Base-by-base conservation (phyloP, 1,139 yeast species). In the Diutina sp. region DNA sequence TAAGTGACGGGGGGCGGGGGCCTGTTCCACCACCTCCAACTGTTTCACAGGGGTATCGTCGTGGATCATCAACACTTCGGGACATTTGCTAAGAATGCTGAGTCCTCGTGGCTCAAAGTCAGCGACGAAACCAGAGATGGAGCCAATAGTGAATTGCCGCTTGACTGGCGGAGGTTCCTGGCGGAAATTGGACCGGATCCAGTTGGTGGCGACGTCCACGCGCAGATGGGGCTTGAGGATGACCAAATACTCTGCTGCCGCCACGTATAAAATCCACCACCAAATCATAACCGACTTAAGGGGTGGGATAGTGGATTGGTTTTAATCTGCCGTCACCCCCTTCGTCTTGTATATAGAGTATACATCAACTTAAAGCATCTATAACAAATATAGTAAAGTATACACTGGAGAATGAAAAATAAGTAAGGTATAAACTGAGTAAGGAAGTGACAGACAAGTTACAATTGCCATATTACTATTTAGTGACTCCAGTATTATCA, bases 1-100 rank as follows among this genome's bases (percentile, higher is more conserved):
- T 58, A 87, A 71, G 64, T 87, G 95, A 54, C 89, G 69, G 0
- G 95, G 91, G 0, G 90, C 85, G 57, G 76, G 70, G 16, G 67
- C 64, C 61, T 82, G 85, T 0, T 70, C 72, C 32, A 66, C 67
- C 5, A 67, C 61, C 1, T 71, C 73, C 56, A 73, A 77, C 0
- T 86, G 81, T 54, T 74, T 71, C 21, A 86, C 72, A 1, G 69
- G 64, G 5, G 80, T 69, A 67, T 87, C 90, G 14, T 83, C 84
- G 0, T 84, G 79, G 2, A 87, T 71, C 44, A 80, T 84, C 3
- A 81, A 80, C 14, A 86, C 82, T 55, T 73, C 61, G 2, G 80
- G 80, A 62, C 80, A 75, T 41, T 67, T 69, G 51, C 72, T 72
- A 57, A 86, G 70, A 57, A 80, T 71, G 6, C 74, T 74, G 35